Evolutionary conservation across 1,139 yeast species (phyloP).

Genomic region (Yamadazyma songkhlaensis): DNA sequence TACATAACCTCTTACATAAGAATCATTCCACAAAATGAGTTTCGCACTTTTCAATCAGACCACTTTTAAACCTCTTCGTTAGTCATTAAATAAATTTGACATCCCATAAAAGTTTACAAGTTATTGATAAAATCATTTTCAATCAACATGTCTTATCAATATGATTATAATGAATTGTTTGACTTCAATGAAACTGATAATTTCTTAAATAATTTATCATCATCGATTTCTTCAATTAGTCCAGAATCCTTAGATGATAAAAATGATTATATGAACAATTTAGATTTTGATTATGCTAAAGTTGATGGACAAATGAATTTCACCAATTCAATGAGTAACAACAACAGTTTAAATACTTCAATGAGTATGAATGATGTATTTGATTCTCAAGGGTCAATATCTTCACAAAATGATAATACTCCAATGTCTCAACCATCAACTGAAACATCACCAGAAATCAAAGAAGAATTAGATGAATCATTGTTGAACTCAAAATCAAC

Average conservation of each 20-base stretch:
- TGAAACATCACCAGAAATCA: slow-evolving; percentile 32
- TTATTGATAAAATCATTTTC: neutral
- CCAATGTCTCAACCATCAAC: slow-evolving; percentile 30
- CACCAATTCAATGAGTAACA: slow-evolving; percentile 1
- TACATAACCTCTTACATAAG: neutral
- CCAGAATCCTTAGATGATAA: slow-evolving; percentile 10
- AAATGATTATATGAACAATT: slow-evolving; percentile 4
- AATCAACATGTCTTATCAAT: slow-evolving; percentile 1
- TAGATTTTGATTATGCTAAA: neutral
- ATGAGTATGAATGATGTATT: neutral
- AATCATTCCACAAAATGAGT: neutral
- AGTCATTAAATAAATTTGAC: neutral
- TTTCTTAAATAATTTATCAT: slow-evolving; percentile 32
- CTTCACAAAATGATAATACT: slow-evolving; percentile 16
- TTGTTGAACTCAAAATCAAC: neutral
- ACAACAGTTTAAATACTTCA: neutral
- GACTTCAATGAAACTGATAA: slow-evolving; percentile 37
- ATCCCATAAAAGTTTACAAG: neutral
- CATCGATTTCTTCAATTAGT: slow-evolving; percentile 15
- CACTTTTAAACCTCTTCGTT: slow-evolving; percentile 2
- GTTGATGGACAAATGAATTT: neutral
- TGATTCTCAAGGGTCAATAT: slow-evolving; percentile 6
- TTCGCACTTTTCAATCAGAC: slow-evolving; percentile 1
- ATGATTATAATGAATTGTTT: slow-evolving; percentile 15
- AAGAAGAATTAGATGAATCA: slow-evolving; percentile 2